phyloP scores from a whole-genome alignment of 192 early-diverging fungal species.

The Backusella morwellensis region DNA sequence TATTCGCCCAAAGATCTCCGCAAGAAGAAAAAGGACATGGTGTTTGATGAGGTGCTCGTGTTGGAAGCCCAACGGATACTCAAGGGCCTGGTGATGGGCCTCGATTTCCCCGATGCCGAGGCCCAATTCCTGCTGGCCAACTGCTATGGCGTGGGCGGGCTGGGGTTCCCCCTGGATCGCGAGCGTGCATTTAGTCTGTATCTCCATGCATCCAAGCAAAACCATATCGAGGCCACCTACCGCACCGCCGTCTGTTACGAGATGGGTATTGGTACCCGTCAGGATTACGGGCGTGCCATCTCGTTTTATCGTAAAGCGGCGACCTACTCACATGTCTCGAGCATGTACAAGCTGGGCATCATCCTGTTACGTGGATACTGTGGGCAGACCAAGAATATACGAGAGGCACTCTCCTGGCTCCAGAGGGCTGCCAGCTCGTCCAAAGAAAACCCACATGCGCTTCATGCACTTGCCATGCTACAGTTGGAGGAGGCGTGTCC shows the following conservation, averaged over 20 bases:
- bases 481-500: slow-evolving; percentile 53
- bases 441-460: slow-evolving; percentile 82
- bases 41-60: slow-evolving; percentile 68
- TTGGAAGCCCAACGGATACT: slow-evolving; percentile 84
- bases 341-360: slow-evolving; percentile 97
- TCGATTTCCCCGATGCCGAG: slow-evolving; percentile 61
- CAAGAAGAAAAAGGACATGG: slow-evolving; percentile 54
- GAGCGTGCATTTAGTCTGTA: slow-evolving; percentile 89
- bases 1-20: background rate
- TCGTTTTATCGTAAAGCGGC: slow-evolving; percentile 94
- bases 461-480: slow-evolving; percentile 87
- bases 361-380: slow-evolving; percentile 84
- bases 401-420: slow-evolving; percentile 94
- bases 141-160: slow-evolving; percentile 81
- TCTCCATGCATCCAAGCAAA: slow-evolving; percentile 87
- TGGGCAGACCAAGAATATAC: slow-evolving; percentile 65
- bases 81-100: slow-evolving; percentile 76
- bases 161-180: slow-evolving; percentile 82
- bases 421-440: slow-evolving; percentile 87
- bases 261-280: slow-evolving; percentile 86
- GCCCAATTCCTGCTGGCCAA: slow-evolving; percentile 93
- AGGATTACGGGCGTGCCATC: slow-evolving; percentile 75
- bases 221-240: slow-evolving; percentile 89
- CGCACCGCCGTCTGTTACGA: slow-evolving; percentile 95
- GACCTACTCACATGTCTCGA: slow-evolving; percentile 80